These are phyloP conservation scores for Isatis lusitanica DNA, from an alignment of 441 rosid species.

Conservation along the genomic window DNA sequence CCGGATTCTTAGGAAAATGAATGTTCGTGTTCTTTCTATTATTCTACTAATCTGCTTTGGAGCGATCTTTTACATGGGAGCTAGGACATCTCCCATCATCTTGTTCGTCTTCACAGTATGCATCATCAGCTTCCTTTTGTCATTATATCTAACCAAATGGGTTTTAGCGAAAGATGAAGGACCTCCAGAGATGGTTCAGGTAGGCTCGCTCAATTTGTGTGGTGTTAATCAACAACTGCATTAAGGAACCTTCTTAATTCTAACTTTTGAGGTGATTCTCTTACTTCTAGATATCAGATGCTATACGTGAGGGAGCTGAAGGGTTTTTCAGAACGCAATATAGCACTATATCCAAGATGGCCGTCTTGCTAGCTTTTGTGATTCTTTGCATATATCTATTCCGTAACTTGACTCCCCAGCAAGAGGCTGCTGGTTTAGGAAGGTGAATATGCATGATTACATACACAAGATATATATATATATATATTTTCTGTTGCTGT, in stretches of 20 bases:
- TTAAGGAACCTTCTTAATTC: background rate
- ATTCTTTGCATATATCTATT: constrained; percentile 85
- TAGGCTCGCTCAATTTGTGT: constrained; percentile 33
- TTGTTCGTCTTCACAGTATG: constrained; percentile 89
- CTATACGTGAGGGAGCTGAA: constrained; percentile 99
- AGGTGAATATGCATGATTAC: constrained; percentile 52
- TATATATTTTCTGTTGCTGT: background rate
- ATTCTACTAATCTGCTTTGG: constrained; percentile 74
- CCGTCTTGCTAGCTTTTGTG: constrained; percentile 76
- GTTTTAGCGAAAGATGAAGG: constrained; percentile 98
- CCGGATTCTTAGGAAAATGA: constrained; percentile 75
- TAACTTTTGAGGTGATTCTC: constrained; percentile 36
- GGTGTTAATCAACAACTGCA: background rate
- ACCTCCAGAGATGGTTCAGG: constrained; percentile 97
- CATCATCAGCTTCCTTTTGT: constrained; percentile 75
- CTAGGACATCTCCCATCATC: constrained; percentile 87
- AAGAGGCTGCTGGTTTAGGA: constrained; percentile 94
- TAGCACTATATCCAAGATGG: constrained; percentile 97
- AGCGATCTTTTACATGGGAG: constrained; percentile 81
- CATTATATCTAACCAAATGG: constrained; percentile 90
- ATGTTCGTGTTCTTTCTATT: constrained; percentile 75
- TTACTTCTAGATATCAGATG: constrained; percentile 88
- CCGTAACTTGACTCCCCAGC: constrained; percentile 86
- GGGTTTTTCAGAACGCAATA: constrained; percentile 98
- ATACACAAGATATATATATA: too few relatives aligned